Conservation (phyloP, 768 basidiomycete species). For the Lactarius evosmus region DNA sequence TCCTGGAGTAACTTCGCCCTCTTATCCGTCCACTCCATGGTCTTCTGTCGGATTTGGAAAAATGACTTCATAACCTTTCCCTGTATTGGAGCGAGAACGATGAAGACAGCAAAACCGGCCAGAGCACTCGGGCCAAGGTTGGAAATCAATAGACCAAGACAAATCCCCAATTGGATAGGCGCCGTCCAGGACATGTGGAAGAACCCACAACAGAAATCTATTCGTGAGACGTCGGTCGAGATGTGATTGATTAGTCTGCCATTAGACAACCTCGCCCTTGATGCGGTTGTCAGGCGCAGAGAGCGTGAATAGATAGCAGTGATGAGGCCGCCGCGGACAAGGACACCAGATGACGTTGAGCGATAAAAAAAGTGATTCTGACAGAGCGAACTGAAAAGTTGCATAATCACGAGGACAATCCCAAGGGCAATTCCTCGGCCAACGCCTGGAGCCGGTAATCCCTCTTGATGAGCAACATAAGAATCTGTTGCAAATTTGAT, state of each 20-base stretch:
- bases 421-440: slow-evolving; percentile 69
- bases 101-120: slow-evolving; percentile 57
- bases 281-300: slow-evolving; percentile 70
- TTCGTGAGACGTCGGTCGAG: slow-evolving; percentile 85
- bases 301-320: slow-evolving; percentile 81
- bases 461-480: slow-evolving; percentile 39
- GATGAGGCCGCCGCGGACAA: slow-evolving; percentile 81
- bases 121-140: slow-evolving; percentile 64
- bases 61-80: slow-evolving; percentile 68
- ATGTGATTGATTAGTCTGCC: slow-evolving; percentile 94
- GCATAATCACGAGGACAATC: slow-evolving; percentile 65
- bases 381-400: slow-evolving; percentile 62
- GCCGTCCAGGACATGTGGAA: slow-evolving; percentile 80
- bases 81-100: slow-evolving; percentile 72
- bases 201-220: slow-evolving; percentile 82
- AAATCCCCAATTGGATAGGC: slow-evolving; percentile 74
- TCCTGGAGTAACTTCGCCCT: slow-evolving; percentile 88
- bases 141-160: slow-evolving; percentile 67
- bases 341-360: slow-evolving; percentile 67
- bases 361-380: slow-evolving; percentile 86
- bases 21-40: slow-evolving; percentile 89
- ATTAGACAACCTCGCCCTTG: slow-evolving; percentile 76
- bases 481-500: slow-evolving; percentile 68
- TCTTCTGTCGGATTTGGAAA: slow-evolving; percentile 63
- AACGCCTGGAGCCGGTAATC: slow-evolving; percentile 38